Evolutionary conservation across 139 green algal genomes (phyloP), one percentile per base, ranked within the genome.

Genomic region (Gonium pectorale): DNA sequence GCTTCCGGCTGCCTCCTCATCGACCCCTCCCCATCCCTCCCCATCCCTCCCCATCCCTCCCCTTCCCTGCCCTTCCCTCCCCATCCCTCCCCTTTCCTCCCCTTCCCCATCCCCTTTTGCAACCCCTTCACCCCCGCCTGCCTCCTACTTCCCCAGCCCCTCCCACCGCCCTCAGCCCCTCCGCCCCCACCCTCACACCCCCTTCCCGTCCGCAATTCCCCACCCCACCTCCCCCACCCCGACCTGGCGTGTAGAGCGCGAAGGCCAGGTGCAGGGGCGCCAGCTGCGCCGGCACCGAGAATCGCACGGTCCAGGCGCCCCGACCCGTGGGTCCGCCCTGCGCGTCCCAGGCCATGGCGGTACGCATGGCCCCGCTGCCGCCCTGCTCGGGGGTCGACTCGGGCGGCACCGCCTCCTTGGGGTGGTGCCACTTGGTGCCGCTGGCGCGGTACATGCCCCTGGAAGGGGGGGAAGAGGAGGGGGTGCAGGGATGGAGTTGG

Each of bases 401-500:
- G 13, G 77, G 44, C 5, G 86, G 89, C 29, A 89, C 79, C 21
- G 70, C 81, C 5, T 92, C 89, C 29, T 52, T 41, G 1, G 88
- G 89, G 83, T 90, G 86, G 43, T 88, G 59, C 89, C 89, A 92
- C 9, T 86, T 83, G 37, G 63, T 70, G 38, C 27, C 64, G 43
- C 66, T 85, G 33, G 67, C 83, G 46, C 89, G 86, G 78, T 86
- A 92, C 78, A 92, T 81, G 68, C 89, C 89, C 89, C 89, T 92
- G 88, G 31, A 56, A 21, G 24, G 13, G 54, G 19, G 11, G 29
- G 54, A 6, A n/a, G n/a, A n/a, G n/a, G n/a, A n/a, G n/a, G n/a
- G n/a, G n/a, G n/a, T n/a, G n/a, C n/a, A n/a, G n/a, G n/a, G n/a
- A n/a, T n/a, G n/a, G n/a, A n/a, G n/a, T n/a, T n/a, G n/a, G n/a